These are phyloP conservation scores for Vanilla planifolia DNA, from an alignment of 106 monocot genomes.

Conservation along the genomic window DNA sequence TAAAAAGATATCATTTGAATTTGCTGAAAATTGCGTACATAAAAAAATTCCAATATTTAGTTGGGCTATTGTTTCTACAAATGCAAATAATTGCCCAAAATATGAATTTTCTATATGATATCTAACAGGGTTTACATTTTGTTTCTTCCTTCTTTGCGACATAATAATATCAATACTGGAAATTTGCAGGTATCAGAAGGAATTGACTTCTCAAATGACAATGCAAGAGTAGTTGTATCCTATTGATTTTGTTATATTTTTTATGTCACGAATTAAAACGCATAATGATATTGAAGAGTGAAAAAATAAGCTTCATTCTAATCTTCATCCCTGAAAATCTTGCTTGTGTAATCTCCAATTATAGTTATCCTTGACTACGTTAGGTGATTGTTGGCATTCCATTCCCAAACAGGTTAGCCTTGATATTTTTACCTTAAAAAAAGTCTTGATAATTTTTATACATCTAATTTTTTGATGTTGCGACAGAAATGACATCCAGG, in stretches of 20 bases:
- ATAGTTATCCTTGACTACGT: conserved; percentile 42
- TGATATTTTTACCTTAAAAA: not conserved
- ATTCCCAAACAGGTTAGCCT: conserved; percentile 91
- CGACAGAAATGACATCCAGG: conserved; percentile 89
- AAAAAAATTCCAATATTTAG: too few species aligned
- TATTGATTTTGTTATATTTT: conserved; percentile 19
- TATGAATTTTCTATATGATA: too few species aligned
- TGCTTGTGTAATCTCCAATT: not conserved
- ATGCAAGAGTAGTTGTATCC: conserved; percentile 99
- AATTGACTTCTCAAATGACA: conserved; percentile 96
- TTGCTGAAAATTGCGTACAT: too few species aligned
- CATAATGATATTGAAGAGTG: too few species aligned
- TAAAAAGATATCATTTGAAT: too few species aligned
- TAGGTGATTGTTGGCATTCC: conserved; percentile 99
- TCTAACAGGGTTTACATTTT: too few species aligned
- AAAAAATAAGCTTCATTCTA: not conserved
- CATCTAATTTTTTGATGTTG: conserved; percentile 22
- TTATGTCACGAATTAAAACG: too few species aligned
- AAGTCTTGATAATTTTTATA: not conserved
- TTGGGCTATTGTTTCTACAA: too few species aligned
- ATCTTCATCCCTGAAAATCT: not conserved
- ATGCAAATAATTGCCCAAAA: too few species aligned
- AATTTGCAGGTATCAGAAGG: conserved; percentile 91
- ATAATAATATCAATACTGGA: too few species aligned
- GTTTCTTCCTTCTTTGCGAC: too few species aligned